These are phyloP conservation scores for Xylaria sp. DNA, from an alignment of 2,329 filamentous ascomycete species.

Conservation along the genomic window DNA sequence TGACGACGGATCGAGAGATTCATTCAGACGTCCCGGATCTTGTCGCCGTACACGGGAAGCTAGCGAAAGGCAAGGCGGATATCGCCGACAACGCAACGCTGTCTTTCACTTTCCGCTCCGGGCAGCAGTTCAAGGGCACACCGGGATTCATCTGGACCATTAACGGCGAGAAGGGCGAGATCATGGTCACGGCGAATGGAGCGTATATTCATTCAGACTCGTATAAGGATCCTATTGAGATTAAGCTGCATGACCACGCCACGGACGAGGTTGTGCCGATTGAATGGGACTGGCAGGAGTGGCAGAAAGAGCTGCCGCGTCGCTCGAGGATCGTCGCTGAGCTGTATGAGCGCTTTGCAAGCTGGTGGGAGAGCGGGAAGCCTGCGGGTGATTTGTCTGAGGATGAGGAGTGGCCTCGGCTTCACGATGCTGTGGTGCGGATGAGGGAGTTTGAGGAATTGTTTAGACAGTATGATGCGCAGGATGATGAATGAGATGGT, in stretches of 20 bases:
- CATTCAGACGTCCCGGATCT: conserved; percentile 59
- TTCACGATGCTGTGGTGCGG: conserved; percentile 49
- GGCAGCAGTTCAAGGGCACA: conserved; percentile 60
- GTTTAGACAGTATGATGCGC: conserved; percentile 41
- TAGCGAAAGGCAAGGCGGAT: conserved; percentile 46
- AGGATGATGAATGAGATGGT: conserved; percentile 4
- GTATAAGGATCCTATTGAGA: conserved; percentile 55
- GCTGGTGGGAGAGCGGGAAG: conserved; percentile 41
- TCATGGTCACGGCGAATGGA: conserved; percentile 53
- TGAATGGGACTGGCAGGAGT: conserved; percentile 58
- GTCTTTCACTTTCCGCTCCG: conserved; percentile 58
- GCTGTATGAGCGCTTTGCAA: conserved; percentile 67
- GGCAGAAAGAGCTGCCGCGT: conserved; percentile 58
- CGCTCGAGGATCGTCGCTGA: conserved; percentile 62
- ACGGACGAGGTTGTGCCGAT: conserved; percentile 58
- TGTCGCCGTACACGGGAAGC: conserved; percentile 53
- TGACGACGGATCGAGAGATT: conserved; percentile 48
- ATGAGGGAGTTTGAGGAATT: conserved; percentile 41
- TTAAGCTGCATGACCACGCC: conserved; percentile 63
- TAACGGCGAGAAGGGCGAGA: conserved; percentile 63
- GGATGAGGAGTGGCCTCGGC: conserved; percentile 53
- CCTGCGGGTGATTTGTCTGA: conserved; percentile 39
- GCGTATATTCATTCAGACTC: conserved; percentile 47
- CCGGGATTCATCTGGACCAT: conserved; percentile 62
- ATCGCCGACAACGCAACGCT: conserved; percentile 54